Evolutionary conservation across 176 grass and related monocot species (phyloP).

Genomic region (Aegilops bicornis): DNA sequence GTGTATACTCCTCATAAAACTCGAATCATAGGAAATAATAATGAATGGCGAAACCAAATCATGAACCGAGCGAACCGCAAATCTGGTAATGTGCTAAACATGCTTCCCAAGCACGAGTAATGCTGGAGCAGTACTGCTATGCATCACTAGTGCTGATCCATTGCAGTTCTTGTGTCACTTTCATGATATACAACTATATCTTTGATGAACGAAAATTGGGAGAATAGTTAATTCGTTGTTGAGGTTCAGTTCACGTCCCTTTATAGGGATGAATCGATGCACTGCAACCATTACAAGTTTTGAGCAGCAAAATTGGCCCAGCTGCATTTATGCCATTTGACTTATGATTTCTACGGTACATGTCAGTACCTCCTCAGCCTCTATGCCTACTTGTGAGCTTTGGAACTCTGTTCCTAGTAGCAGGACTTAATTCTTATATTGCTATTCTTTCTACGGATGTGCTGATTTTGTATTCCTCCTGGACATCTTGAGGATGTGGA

Average conservation of each 20-base stretch:
- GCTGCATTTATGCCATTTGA: background rate
- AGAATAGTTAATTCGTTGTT: background rate
- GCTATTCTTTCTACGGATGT: background rate
- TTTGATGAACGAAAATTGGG: background rate
- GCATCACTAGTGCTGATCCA: background rate
- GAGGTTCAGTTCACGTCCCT: background rate
- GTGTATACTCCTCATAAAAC: background rate
- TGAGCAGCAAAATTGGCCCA: background rate
- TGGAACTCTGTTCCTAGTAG: background rate
- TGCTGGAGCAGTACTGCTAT: background rate
- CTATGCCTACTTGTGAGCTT: too few species aligned
- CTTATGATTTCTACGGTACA: background rate
- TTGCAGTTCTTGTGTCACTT: background rate
- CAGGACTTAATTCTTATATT: background rate
- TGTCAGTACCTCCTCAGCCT: background rate
- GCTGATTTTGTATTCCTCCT: background rate
- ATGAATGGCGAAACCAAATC: conserved; percentile 1
- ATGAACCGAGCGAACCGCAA: background rate
- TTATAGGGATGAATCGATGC: background rate
- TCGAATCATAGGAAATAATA: background rate
- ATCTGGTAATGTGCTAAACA: background rate
- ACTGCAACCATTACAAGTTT: background rate
- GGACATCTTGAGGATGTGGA: background rate
- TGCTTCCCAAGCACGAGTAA: conserved; percentile 1
- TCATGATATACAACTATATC: background rate